phyloP scores from a whole-genome alignment of 192 early-diverging fungal genomes.

The Coemansia biformis region DNA sequence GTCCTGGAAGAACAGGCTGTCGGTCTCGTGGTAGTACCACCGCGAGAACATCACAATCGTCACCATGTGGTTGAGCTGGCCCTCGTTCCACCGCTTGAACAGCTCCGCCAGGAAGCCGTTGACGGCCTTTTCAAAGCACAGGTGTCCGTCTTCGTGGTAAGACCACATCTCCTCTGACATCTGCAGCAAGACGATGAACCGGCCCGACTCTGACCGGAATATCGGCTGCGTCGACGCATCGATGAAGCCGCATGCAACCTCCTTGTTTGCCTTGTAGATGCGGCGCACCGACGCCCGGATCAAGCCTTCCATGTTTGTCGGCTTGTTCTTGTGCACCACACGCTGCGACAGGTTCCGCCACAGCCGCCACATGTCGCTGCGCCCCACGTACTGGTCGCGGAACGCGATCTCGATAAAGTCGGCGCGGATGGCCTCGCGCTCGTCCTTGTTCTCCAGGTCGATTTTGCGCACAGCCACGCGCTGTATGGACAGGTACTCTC shows the following conservation, averaged over 20 bases:
- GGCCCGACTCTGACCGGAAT: slow-evolving; percentile 90
- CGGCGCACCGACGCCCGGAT: slow-evolving; percentile 76
- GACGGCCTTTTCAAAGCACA: slow-evolving; percentile 90
- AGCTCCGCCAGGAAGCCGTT: slow-evolving; percentile 84
- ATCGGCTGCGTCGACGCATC: slow-evolving; percentile 74
- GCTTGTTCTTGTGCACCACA: slow-evolving; percentile 73
- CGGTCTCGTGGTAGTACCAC: slow-evolving; percentile 65
- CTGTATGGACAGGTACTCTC: slow-evolving; percentile 31
- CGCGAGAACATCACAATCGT: slow-evolving; percentile 91
- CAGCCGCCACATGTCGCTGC: slow-evolving; percentile 92
- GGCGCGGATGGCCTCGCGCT: slow-evolving; percentile 57
- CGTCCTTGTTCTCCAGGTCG: slow-evolving; percentile 34
- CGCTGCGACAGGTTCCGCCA: slow-evolving; percentile 62
- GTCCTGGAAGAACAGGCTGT: slow-evolving; percentile 42
- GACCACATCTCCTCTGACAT: slow-evolving; percentile 98
- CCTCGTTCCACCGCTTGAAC: slow-evolving; percentile 77
- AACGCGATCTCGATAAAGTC: slow-evolving; percentile 83
- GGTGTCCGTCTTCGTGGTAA: slow-evolving; percentile 94
- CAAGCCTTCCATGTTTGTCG: slow-evolving; percentile 60
- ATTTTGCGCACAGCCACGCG: slow-evolving; percentile 54
- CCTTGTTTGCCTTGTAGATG: slow-evolving; percentile 61
- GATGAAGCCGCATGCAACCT: slow-evolving; percentile 75
- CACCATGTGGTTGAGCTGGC: slow-evolving; percentile 88
- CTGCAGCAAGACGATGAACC: slow-evolving; percentile 92
- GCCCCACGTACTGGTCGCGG: slow-evolving; percentile 84